Conservation (phyloP, 139 green algal species). For the Coelastrella sp. region DNA sequence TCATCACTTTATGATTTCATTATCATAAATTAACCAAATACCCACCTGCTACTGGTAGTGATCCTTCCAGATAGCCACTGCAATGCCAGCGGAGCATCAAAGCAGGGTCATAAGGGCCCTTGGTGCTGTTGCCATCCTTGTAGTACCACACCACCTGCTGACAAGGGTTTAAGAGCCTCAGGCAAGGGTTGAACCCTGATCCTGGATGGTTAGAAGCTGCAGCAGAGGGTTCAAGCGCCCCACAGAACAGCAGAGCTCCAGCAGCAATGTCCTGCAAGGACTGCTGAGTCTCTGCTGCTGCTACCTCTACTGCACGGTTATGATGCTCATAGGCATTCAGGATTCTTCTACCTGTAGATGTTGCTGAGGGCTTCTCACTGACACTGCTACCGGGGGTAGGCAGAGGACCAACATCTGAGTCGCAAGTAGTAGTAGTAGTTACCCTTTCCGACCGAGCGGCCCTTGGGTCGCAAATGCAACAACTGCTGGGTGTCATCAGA, state of each 20-base stretch:
- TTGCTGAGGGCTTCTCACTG: neutral
- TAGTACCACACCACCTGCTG: constrained; percentile 18
- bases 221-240: neutral
- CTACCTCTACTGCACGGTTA: neutral
- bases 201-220: neutral
- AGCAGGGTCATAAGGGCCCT: constrained; percentile 4
- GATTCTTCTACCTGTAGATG: neutral
- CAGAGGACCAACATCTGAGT: neutral
- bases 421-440: no score
- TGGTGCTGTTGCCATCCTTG: neutral
- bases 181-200: no score
- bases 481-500: neutral
- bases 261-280: neutral
- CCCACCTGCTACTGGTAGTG: constrained; percentile 15
- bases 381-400: neutral
- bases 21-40: neutral
- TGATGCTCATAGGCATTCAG: neutral
- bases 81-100: constrained; percentile 9
- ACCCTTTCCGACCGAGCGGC: no score
- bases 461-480: neutral
- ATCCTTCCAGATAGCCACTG: constrained; percentile 19
- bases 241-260: constrained; percentile 22
- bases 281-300: neutral
- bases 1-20: neutral
- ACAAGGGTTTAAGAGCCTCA: neutral